Evolutionary conservation across 306 rosid genomes (phyloP), one percentile per base, ranked within the genome.

Genomic region (Prunus fruticosa): DNA sequence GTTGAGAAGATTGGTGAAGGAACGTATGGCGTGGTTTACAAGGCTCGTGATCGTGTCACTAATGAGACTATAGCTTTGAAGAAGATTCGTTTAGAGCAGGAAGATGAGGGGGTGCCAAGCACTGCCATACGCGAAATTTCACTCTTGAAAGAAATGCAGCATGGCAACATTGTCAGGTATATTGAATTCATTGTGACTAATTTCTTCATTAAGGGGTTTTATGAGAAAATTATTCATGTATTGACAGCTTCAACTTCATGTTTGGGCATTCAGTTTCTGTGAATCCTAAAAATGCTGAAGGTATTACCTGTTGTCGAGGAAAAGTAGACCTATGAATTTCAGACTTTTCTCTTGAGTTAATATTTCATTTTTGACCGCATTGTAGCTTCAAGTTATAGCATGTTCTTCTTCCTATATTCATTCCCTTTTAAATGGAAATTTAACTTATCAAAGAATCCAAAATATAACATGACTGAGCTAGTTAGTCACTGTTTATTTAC

Each of bases 1-100:
- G 96, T 92, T 47, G 97, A 92, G 89, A 92, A 92, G 88, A 92
- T 92, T 50, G 97, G 97, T 4, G 97, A 92, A 82, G 97, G 97
- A 51, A 90, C 97, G 38, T 92, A 92, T 74, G 97, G 97, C 22
- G 97, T 92, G 77, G 97, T 92, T 69, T 92, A 92, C 84, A 92
- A 92, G 90, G 97, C 96, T 67, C 96, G 96, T 72, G 93, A 92
- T 81, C 90, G 91, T 18, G 67, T 72, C 67, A 90, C 97, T 0
- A 90, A 92, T 61, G 90, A 92, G 84, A 92, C 93, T 49, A 89
- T 90, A 75, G 97, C 97, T 1, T 83, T 92, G 68, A 92, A 92
- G 91, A 92, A 92, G 82, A 92, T 92, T 86, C 96, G 97, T 11
- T 80, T 92, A 79, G 97, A 92, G 87, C 97, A 92, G 81, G 97